Percentiles rank a stretch among this genome's conserved stretches.
Conservation (phyloP, 2,329 filamentous ascomycete genomes). For the Byssothecium circinans region DNA sequence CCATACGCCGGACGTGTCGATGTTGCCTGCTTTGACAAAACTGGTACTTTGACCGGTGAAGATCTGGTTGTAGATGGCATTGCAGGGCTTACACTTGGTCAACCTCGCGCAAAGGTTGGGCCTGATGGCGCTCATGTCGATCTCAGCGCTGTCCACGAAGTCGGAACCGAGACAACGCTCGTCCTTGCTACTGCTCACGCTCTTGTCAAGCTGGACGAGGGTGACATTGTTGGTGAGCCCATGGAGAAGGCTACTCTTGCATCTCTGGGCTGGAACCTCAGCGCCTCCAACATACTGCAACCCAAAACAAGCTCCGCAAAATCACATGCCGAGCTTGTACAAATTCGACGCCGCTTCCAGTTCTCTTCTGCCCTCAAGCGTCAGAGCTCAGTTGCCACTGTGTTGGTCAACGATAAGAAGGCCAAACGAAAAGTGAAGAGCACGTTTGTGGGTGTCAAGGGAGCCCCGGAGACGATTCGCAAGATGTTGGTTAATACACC, state of each 20-base stretch:
- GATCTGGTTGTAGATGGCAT: constrained; percentile 97
- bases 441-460: constrained; percentile 94
- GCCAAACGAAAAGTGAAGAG: constrained; percentile 76
- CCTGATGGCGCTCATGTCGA: constrained; percentile 80
- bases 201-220: constrained; percentile 92
- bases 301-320: constrained; percentile 62
- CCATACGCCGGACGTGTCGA: constrained; percentile 95
- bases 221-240: constrained; percentile 94
- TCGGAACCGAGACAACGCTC: constrained; percentile 80
- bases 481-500: constrained; percentile 86
- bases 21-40: constrained; percentile 98
- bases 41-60: constrained; percentile 92
- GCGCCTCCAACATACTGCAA: constrained; percentile 80
- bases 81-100: constrained; percentile 78
- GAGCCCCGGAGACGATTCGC: constrained; percentile 94
- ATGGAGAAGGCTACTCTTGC: constrained; percentile 97
- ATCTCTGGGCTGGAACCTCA: constrained; percentile 90
- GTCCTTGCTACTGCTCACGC: constrained; percentile 95
- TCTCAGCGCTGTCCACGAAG: constrained; percentile 70
- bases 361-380: constrained; percentile 96
- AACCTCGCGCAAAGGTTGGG: constrained; percentile 67
- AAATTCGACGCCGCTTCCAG: constrained; percentile 95
- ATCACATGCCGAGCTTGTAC: constrained; percentile 70
- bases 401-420: constrained; percentile 70
- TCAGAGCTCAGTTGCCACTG: constrained; percentile 88